Evolutionary conservation across 768 basidiomycete species (phyloP), one percentile per base, ranked within the genome.

Genomic region (Scleroderma bovista): DNA sequence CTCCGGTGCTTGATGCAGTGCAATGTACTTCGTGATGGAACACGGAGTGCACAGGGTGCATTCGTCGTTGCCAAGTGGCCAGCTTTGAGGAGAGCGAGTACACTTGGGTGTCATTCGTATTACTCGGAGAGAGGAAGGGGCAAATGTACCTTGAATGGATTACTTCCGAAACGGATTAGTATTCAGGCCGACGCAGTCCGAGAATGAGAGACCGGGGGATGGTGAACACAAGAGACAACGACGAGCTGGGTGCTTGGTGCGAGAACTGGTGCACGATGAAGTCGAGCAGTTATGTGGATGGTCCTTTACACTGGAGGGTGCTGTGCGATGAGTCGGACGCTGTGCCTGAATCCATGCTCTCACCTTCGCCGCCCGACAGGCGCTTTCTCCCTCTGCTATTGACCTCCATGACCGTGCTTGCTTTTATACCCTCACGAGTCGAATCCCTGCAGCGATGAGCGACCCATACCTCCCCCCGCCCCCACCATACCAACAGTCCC

Each of bases 401-500:
- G 10, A 16, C 23, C 46, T 56, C 47, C 2, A 46, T 53, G 44
- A 33, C 29, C 41, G 50, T 12, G 20, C 43, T 23, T 50, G 24
- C 22, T 12, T 32, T 44, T 40, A 45, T 24, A n/a, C 43, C 9
- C 24, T 26, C 36, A 42, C 44, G 24, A 47, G 46, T 31, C 20
- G n/a, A 32, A 43, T 8, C 8, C 31, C 36, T 23, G 13, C 33
- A 34, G 41, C 40, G 17, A 67, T 69, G 66, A 57, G 40, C 51
- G 48, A 67, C 13, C 50, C 23, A 19, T 64, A 58, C 42, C 44
- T 60, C 3, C 71, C 67, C 1, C 67, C 66, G 3, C 75, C 75
- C 1, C 74, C 75, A 1, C 63, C 75, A 1, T 76, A 76, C 60
- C 66, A 75, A 44, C 52, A 60, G 47, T 68, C 70, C 10, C 58